Percentiles rank a stretch among this genome's conserved stretches.
Evolutionary conservation across 805 yeast species (phyloP).

Genomic region (Brettanomyces nanus): DNA sequence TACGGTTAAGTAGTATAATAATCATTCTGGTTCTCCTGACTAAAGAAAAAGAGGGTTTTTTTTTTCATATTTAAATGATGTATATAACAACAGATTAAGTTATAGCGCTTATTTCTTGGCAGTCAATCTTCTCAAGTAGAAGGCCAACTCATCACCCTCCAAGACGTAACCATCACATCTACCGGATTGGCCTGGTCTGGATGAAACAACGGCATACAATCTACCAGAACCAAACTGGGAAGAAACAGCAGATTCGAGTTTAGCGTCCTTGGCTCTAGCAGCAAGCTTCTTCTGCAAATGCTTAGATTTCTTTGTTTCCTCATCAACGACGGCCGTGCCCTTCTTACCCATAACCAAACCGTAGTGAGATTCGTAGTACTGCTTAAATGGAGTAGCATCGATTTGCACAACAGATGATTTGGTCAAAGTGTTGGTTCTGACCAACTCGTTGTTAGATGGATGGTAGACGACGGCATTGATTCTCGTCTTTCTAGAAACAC

Average conservation of each 20-base stretch:
- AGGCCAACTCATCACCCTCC: slow-evolving; percentile 99
- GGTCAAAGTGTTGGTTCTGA: slow-evolving; percentile 99
- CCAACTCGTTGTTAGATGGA: slow-evolving; percentile 99
- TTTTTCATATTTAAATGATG: too few relatives aligned
- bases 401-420: slow-evolving; percentile 98
- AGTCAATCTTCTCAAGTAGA: slow-evolving; percentile 99
- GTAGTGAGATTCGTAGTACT: slow-evolving; percentile 98
- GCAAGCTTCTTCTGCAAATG: slow-evolving; percentile 89
- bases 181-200: slow-evolving; percentile 99
- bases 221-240: slow-evolving; percentile 98
- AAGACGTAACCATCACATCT: slow-evolving; percentile 99
- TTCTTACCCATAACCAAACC: slow-evolving; percentile 91
- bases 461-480: slow-evolving; percentile 96
- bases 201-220: slow-evolving; percentile 96
- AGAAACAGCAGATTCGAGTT: slow-evolving; percentile 85
- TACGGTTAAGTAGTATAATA: too few relatives aligned
- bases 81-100: slow-evolving; percentile 2
- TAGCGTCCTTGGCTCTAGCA: slow-evolving; percentile 77
- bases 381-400: slow-evolving; percentile 99
- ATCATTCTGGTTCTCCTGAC: too few relatives aligned
- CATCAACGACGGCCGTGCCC: slow-evolving; percentile 47
- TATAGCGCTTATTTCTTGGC: slow-evolving; percentile 79
- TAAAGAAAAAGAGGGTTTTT: too few relatives aligned
- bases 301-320: slow-evolving; percentile 59
- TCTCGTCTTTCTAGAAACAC: slow-evolving; percentile 98